Percentiles rank a stretch among this genome's conserved stretches.
phyloP scores from a whole-genome alignment of 352 stramenopile genomes.

The Phytophthora crassamura region DNA sequence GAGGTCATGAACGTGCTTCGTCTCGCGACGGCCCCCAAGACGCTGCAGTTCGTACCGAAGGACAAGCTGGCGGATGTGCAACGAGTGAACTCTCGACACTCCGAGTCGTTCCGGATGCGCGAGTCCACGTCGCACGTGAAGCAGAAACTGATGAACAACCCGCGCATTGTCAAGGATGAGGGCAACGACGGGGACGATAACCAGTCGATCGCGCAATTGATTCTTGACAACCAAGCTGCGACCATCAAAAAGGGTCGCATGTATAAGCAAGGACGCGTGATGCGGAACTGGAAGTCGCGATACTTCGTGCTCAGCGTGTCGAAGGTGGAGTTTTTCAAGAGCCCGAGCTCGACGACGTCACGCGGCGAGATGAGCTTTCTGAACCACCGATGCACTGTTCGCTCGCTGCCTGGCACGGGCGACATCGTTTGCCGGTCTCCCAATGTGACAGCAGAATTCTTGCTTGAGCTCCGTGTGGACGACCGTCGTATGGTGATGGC shows the following conservation, averaged over 20 bases:
- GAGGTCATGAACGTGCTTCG: slow-evolving; percentile 88
- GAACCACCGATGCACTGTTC: slow-evolving; percentile 79
- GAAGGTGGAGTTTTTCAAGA: slow-evolving; percentile 89
- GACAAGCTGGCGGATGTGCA: slow-evolving; percentile 87
- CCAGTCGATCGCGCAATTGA: slow-evolving; percentile 85
- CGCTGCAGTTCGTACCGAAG: slow-evolving; percentile 86
- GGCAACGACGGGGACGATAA: slow-evolving; percentile 74
- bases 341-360: slow-evolving; percentile 75
- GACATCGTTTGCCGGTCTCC: slow-evolving; percentile 81
- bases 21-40: slow-evolving; percentile 72
- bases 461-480: slow-evolving; percentile 79
- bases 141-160: slow-evolving; percentile 76
- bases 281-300: slow-evolving; percentile 88
- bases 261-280: slow-evolving; percentile 87
- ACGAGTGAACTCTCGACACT: slow-evolving; percentile 83
- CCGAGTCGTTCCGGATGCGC: slow-evolving; percentile 73
- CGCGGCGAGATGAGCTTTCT: slow-evolving; percentile 85
- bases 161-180: slow-evolving; percentile 77
- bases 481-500: slow-evolving; percentile 86
- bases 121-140: slow-evolving; percentile 68
- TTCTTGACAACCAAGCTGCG: slow-evolving; percentile 84
- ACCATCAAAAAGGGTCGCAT: slow-evolving; percentile 91
- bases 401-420: slow-evolving; percentile 60
- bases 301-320: slow-evolving; percentile 90
- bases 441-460: slow-evolving; percentile 71